Base-by-base conservation (phyloP, 768 basidiomycete species). In the Russula vinacea region DNA sequence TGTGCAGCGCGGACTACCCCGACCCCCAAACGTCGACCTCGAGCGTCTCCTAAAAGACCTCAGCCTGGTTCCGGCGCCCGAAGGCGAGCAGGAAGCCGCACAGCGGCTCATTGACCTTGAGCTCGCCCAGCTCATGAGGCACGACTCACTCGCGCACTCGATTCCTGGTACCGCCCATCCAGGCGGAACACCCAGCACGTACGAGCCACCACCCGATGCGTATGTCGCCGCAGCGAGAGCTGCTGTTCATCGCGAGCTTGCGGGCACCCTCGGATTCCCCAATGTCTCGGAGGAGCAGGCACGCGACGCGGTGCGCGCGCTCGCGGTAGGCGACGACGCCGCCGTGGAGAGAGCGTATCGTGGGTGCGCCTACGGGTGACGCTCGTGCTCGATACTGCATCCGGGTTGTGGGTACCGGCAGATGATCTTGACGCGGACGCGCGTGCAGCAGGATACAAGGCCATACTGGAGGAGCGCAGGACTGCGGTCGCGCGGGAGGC, bases 101-200 rank as follows among this genome's bases (percentile, higher is more conserved):
- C 82, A 84, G 66, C 80, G 76, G 62, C 76, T 94, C 37, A 81
- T 99, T 70, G 83, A 94, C 70, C 73, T 77, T 22, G 97, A 98
- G 72, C 80, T 98, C 54, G 88, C 84, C 4, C 78, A 80, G 45
- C 81, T 99, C 51, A 77, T 98, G 64, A 82, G 86, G 59, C 94
- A 98, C 72, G 97, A 99, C 74, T 83, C 94, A 6, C 84, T 98
- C 61, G 82, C 84, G 0, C 80, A 94, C 75, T 95, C 96, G 4
- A 76, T 98, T 16, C 92, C 95, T 11, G 97, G 97, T 2, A 94
- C 94, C 11, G 81, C 82, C 26, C 80, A 83, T 40, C 83, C 93
- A 7, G 92, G 94, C 7, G 82, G 86, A 14, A 84, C 85, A 0
- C 77, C 80, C 26, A 92, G 92, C 17, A 71, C 72, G 0, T 93